These are phyloP conservation scores for Fusarium sp. DNA, from an alignment of 2,329 filamentous ascomycete species.

Conservation along the genomic window DNA sequence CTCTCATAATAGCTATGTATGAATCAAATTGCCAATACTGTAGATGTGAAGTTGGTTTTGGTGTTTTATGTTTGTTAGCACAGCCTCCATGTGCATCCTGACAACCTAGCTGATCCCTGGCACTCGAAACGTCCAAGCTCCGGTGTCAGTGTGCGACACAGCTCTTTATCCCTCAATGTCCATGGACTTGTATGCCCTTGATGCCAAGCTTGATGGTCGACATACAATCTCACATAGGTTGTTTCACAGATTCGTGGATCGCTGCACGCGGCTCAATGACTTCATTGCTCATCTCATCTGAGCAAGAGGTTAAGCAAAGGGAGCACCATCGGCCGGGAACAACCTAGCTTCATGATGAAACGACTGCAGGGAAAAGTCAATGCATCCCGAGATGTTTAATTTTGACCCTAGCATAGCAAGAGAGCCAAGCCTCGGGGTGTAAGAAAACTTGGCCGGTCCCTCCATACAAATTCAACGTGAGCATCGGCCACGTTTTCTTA, in stretches of 20 bases:
- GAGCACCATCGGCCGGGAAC: conserved; percentile 7
- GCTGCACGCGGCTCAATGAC: conserved; percentile 17
- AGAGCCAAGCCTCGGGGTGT: too few relatives aligned
- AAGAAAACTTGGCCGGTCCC: too few relatives aligned
- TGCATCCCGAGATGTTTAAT: conserved; percentile 27
- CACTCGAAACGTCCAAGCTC: conserved; percentile 10
- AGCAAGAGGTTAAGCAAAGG: neutral
- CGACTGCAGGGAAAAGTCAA: conserved; percentile 12
- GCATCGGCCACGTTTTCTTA: too few relatives aligned
- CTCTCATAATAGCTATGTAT: neutral
- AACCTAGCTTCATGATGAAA: conserved; percentile 28
- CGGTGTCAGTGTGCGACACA: neutral
- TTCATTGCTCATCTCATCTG: conserved; percentile 14
- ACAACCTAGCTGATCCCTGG: conserved; percentile 9
- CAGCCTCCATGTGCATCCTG: conserved; percentile 1
- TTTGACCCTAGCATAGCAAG: conserved; percentile 12
- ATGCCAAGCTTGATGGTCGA: conserved; percentile 1
- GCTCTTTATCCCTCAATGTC: neutral
- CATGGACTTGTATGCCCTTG: neutral
- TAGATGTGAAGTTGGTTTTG: neutral
- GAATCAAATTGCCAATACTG: conserved; percentile 9
- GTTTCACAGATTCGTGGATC: conserved; percentile 1
- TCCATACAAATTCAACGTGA: too few relatives aligned
- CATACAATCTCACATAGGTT: conserved; percentile 14
- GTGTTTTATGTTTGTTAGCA: conserved; percentile 12